Percentiles rank a stretch among this genome's conserved stretches.
Evolutionary conservation across 2,329 filamentous ascomycete species (phyloP).

Genomic region (Elsinoe necatrix): DNA sequence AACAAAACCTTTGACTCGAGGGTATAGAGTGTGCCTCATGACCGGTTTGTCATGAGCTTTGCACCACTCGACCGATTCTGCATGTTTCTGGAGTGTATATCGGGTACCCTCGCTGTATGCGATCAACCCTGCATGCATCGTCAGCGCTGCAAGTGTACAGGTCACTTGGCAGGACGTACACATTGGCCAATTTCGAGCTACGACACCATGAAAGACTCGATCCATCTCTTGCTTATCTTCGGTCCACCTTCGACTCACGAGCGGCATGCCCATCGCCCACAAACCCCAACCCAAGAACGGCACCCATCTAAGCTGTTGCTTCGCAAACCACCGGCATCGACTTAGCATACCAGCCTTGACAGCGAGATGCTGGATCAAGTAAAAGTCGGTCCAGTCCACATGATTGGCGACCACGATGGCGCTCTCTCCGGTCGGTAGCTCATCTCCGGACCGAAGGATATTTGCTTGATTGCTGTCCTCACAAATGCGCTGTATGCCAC

Average conservation of each 20-base stretch:
- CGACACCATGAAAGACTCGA: constrained; percentile 48
- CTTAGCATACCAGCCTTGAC: constrained; percentile 49
- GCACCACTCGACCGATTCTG: constrained; percentile 46
- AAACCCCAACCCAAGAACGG: constrained; percentile 57
- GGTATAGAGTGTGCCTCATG: constrained; percentile 52
- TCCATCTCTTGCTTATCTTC: constrained; percentile 49
- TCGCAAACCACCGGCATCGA: constrained; percentile 56
- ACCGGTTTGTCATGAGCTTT: constrained; percentile 42
- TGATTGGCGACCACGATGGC: constrained; percentile 55
- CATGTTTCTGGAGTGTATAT: constrained; percentile 47
- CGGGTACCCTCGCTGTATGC: constrained; percentile 58
- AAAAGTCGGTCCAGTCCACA: constrained; percentile 55
- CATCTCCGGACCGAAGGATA: constrained; percentile 47
- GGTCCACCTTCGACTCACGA: constrained; percentile 54
- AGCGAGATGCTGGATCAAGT: constrained; percentile 54
- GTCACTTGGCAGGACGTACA: too few relatives aligned
- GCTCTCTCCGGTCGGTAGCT: constrained; percentile 46
- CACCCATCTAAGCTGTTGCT: constrained; percentile 50
- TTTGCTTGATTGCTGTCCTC: constrained; percentile 45
- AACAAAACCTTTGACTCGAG: constrained; percentile 53
- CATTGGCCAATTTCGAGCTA: constrained; percentile 43
- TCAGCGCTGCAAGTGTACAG: too few relatives aligned
- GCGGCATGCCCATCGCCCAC: constrained; percentile 57
- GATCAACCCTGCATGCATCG: constrained; percentile 54
- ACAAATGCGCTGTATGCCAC: constrained; percentile 51